These are phyloP conservation scores for Irpex sp. DNA, from an alignment of 1,284 basidiomycete genomes.

Conservation along the genomic window DNA sequence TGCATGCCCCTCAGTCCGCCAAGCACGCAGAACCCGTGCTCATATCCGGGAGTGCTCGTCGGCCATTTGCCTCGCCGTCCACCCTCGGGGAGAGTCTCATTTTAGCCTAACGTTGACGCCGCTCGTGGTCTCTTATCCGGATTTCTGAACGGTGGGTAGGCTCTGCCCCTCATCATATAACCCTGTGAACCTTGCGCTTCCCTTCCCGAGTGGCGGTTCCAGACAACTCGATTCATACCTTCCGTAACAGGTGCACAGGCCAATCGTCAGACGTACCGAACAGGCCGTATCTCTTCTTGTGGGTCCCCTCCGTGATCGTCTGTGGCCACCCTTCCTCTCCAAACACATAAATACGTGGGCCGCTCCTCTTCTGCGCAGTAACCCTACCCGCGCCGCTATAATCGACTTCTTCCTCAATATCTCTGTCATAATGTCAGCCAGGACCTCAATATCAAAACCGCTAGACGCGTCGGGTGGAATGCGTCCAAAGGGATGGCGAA, in stretches of 20 bases:
- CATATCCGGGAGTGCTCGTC: constrained; percentile 7
- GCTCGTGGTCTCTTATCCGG: neutral
- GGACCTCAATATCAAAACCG: constrained; percentile 12
- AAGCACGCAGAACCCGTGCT: constrained; percentile 3
- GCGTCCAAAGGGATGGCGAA: constrained; percentile 52
- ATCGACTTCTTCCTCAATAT: neutral
- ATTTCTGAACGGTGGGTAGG: neutral
- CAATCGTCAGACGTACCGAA: neutral
- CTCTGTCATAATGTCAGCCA: constrained; percentile 5
- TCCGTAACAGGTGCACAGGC: neutral
- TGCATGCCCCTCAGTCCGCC: neutral
- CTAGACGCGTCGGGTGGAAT: constrained; percentile 6
- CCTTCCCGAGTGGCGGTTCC: neutral
- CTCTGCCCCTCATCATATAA: neutral
- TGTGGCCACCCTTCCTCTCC: neutral
- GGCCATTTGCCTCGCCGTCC: constrained; percentile 2
- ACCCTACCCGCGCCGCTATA: neutral
- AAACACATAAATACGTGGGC: neutral
- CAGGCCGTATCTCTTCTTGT: neutral
- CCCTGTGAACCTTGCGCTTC: neutral
- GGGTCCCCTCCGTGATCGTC: constrained; percentile 1
- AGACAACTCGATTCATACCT: neutral
- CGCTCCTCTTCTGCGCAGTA: neutral
- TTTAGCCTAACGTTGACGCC: neutral
- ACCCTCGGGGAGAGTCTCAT: neutral